A percentile compares a stretch with the other conserved stretches of the same genome.
Evolutionary conservation across 345 rosid species (phyloP).

Genomic region (Populus simonii): DNA sequence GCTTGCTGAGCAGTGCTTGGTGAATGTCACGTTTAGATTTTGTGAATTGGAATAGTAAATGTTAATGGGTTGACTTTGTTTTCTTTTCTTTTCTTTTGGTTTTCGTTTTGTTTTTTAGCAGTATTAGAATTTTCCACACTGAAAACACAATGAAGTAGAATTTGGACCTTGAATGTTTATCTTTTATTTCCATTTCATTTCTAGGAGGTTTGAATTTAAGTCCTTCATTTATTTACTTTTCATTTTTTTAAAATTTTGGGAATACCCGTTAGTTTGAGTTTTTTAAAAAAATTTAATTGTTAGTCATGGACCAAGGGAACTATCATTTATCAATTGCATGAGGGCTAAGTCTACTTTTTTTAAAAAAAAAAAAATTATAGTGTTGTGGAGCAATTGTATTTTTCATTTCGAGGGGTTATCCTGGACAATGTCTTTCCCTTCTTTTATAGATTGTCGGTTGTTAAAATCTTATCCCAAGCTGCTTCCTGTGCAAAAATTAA

Average conservation of each 20-base stretch:
- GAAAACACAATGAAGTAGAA: not conserved
- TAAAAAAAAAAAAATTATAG: too few species aligned
- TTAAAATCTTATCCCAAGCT: not conserved
- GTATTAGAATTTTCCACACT: not conserved
- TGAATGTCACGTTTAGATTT: slow-evolving; percentile 10
- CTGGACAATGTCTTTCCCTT: not conserved
- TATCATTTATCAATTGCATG: too few species aligned
- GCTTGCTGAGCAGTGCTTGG: not conserved
- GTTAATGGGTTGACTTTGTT: slow-evolving; percentile 14
- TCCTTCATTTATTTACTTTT: too few species aligned
- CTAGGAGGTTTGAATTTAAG: not conserved
- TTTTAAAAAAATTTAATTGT: too few species aligned
- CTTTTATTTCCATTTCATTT: not conserved
- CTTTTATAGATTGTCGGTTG: too few species aligned
- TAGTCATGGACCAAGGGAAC: not conserved
- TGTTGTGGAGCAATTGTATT: too few species aligned
- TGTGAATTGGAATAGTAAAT: slow-evolving; percentile 5
- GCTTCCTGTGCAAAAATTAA: not conserved
- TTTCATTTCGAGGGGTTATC: not conserved
- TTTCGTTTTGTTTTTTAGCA: too few species aligned
- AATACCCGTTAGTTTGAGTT: too few species aligned
- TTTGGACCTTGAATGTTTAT: not conserved
- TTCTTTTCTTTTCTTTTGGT: not conserved
- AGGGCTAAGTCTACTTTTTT: not conserved
- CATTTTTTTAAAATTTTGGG: too few species aligned